Percentiles rank a stretch among this genome's conserved stretches.
These are phyloP conservation scores for Knufia petricola DNA, from an alignment of 2,329 filamentous ascomycete genomes.

Conservation along the genomic window DNA sequence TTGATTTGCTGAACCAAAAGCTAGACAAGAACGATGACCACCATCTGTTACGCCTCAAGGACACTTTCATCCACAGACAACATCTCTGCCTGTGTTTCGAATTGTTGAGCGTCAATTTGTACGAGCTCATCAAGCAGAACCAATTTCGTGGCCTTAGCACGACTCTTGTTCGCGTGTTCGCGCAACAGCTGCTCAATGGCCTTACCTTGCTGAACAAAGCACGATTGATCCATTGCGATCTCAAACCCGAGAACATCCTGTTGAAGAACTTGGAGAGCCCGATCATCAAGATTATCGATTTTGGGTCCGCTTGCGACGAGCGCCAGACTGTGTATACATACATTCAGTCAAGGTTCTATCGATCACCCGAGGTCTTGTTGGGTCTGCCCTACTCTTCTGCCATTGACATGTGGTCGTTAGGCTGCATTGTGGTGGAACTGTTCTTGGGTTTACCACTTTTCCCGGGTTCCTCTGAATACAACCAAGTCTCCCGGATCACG, in stretches of 20 bases:
- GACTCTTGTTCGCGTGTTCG: constrained; percentile 92
- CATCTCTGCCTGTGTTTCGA: constrained; percentile 96
- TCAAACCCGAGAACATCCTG: constrained; percentile 96
- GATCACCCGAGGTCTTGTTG: constrained; percentile 90
- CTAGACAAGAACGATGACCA: constrained; percentile 99
- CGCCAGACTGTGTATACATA: constrained; percentile 98
- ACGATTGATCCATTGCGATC: constrained; percentile 90
- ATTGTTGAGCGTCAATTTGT: constrained; percentile 90
- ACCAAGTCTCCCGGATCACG: constrained; percentile 91
- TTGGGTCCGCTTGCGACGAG: constrained; percentile 95
- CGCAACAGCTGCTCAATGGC: constrained; percentile 89
- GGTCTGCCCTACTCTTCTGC: constrained; percentile 94
- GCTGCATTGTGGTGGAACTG: constrained; percentile 94
- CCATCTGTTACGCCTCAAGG: constrained; percentile 84
- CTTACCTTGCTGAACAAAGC: constrained; percentile 90
- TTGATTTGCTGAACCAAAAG: constrained; percentile 95
- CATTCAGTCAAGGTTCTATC: constrained; percentile 96
- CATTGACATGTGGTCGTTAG: constrained; percentile 99
- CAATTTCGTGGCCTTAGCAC: constrained; percentile 96
- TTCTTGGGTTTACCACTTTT: constrained; percentile 92
- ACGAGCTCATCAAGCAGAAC: constrained; percentile 98
- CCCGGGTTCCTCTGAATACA: constrained; percentile 96
- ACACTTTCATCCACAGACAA: constrained; percentile 96
- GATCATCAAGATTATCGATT: constrained; percentile 99
- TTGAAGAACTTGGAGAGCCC: constrained; percentile 97